phyloP scores from a whole-genome alignment of 257 asterid genomes.

The Petrea volubilis region DNA sequence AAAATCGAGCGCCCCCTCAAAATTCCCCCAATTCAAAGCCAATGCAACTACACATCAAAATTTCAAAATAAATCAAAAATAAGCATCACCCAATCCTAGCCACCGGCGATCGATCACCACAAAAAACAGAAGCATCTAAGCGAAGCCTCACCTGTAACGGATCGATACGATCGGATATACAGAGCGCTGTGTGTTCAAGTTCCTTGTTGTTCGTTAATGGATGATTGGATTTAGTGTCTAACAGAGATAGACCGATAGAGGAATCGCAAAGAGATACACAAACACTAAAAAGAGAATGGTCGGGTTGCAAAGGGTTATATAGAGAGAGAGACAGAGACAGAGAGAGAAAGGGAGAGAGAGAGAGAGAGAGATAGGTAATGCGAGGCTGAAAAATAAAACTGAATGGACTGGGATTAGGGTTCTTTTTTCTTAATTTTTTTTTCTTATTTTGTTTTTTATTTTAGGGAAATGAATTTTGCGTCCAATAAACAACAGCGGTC shows the following conservation, averaged over 20 bases:
- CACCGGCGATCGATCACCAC: slow-evolving; percentile 14
- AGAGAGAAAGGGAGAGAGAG: slow-evolving; percentile 18
- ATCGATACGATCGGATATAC: slow-evolving; percentile 15
- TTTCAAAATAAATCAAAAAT: not conserved
- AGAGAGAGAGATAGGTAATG: slow-evolving; percentile 24
- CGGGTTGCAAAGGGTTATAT: slow-evolving; percentile 1
- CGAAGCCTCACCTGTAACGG: slow-evolving; percentile 24
- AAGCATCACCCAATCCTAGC: not conserved
- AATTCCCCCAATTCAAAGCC: slow-evolving; percentile 14
- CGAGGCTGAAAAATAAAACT: slow-evolving; percentile 33
- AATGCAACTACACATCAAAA: not conserved
- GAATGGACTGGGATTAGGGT: slow-evolving; percentile 29
- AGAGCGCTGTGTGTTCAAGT: not conserved
- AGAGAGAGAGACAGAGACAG: slow-evolving; percentile 6
- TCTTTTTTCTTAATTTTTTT: not conserved
- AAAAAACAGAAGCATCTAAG: not conserved
- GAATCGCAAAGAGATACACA: not conserved
- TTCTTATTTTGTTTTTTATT: not conserved
- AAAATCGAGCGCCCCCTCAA: not conserved
- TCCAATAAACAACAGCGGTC: not conserved
- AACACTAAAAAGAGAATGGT: not conserved
- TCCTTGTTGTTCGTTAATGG: not conserved
- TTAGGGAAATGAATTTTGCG: not conserved
- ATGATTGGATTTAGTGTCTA: slow-evolving; percentile 20
- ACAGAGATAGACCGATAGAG: not conserved